Base-by-base conservation (phyloP, 805 yeast species). In the Metschnikowia baotianmanensis region DNA sequence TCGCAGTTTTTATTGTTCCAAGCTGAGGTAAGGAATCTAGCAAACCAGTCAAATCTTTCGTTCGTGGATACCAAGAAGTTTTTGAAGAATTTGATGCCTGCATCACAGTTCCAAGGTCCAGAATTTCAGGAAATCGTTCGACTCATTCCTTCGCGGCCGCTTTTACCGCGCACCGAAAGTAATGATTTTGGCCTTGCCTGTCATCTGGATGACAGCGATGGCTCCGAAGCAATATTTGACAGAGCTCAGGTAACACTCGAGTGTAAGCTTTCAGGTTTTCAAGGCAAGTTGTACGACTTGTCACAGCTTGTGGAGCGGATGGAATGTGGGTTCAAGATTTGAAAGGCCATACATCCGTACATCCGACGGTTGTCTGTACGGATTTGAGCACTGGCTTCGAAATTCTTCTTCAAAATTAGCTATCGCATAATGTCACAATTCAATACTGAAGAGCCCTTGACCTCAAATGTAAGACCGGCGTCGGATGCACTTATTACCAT, bases 401-500 rank as follows among this genome's bases (percentile, higher is more conserved):
- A n/a, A n/a, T 25, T 25, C 12, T 11, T 11, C n/a, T 29, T 16
- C 8, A 16, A 29, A 10, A 5, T 16, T 10, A n/a, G n/a, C n/a
- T 8, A 11, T 8, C 19, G 25, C 13, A 19, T 13, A 15, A 40
- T 40, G 44, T 35, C 40, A 18, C 22, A 21, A 6, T 43, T 32
- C 33, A 37, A 34, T 21, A 37, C 31, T 7, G 43, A 43, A 6
- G 55, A 52, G 55, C 96, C 96, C 0, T 65, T 88, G 41, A 86
- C 95, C 0, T 84, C 95, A 1, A 79, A 80, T 13, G 83, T 80
- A 10, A 77, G 86, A 44, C 96, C 93, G 11, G 76, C 74, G 19
- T 70, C 81, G 3, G 82, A 80, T 57, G 82, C 96, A 0, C 78
- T 88, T 11, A 63, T 93, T 30, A 93, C 99, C 0, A 74, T 93